Conservation (phyloP, 169 alveolate species). For the Cryptosporidium parvum region DNA sequence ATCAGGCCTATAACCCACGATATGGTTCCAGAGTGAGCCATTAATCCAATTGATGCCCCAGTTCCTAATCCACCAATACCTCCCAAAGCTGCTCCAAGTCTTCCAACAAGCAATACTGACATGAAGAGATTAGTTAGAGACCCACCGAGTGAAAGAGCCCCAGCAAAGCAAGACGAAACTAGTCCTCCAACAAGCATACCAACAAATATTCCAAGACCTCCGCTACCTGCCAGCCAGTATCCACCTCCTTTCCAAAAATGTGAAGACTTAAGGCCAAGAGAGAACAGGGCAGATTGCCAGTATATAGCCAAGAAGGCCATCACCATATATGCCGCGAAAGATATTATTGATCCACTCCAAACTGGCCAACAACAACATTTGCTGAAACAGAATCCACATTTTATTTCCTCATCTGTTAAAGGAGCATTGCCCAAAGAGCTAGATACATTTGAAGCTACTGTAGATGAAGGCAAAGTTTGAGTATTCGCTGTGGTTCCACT, state of each 20-base stretch:
- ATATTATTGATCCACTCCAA: slow-evolving; percentile 71
- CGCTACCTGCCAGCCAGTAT: slow-evolving; percentile 79
- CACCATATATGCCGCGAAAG: slow-evolving; percentile 55
- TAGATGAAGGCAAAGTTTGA: background rate
- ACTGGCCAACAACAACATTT: slow-evolving; percentile 76
- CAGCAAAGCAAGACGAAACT: slow-evolving; percentile 78
- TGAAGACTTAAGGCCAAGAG: slow-evolving; percentile 77
- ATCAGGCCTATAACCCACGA: slow-evolving; percentile 75
- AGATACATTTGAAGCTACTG: background rate
- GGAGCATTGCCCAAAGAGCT: background rate
- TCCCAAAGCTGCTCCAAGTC: slow-evolving; percentile 74
- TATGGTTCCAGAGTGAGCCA: slow-evolving; percentile 76
- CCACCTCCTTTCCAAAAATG: slow-evolving; percentile 82
- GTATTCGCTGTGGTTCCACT: background rate
- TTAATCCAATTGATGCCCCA: slow-evolving; percentile 58
- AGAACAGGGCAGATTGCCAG: slow-evolving; percentile 72
- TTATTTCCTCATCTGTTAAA: slow-evolving; percentile 34
- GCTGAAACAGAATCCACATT: slow-evolving; percentile 65
- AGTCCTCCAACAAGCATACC: slow-evolving; percentile 80
- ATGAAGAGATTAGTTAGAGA: slow-evolving; percentile 75
- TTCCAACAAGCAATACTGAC: slow-evolving; percentile 78
- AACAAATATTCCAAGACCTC: slow-evolving; percentile 63
- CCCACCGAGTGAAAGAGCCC: slow-evolving; percentile 78
- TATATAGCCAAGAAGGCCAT: slow-evolving; percentile 71
- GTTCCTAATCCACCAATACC: slow-evolving; percentile 74